phyloP scores from a whole-genome alignment of 2,329 filamentous ascomycete genomes.

The Cladosporium colombiae region DNA sequence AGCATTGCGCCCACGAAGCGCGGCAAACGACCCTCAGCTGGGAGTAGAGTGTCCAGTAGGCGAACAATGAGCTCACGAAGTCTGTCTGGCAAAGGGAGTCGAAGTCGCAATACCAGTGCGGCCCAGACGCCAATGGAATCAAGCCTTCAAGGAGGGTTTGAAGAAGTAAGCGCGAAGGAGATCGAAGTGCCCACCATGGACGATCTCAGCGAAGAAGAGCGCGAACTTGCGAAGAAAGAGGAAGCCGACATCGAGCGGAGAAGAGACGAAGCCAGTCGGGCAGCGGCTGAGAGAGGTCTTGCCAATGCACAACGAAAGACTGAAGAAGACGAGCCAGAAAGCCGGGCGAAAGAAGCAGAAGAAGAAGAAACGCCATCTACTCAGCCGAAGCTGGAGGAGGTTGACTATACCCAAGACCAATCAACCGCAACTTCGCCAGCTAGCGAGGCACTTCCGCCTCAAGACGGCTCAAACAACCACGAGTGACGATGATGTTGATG shows the following conservation, averaged over 20 bases:
- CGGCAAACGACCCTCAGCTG: slow-evolving; percentile 47
- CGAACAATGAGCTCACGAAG: slow-evolving; percentile 34
- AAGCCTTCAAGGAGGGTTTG: slow-evolving; percentile 3
- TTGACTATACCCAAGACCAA: neutral
- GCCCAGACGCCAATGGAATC: slow-evolving; percentile 23
- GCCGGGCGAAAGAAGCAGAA: neutral
- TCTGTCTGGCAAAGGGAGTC: slow-evolving; percentile 21
- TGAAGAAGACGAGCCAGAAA: neutral
- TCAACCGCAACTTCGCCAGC: neutral
- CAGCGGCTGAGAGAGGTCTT: slow-evolving; percentile 58
- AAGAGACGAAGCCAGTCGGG: slow-evolving; percentile 55
- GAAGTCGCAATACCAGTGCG: slow-evolving; percentile 24
- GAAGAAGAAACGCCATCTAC: neutral
- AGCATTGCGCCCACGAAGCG: slow-evolving; percentile 25
- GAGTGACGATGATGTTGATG: neutral
- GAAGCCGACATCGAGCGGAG: slow-evolving; percentile 57
- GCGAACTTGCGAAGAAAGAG: slow-evolving; percentile 54
- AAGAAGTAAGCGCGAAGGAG: slow-evolving; percentile 31
- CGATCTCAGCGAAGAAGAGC: slow-evolving; percentile 61
- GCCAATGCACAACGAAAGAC: slow-evolving; percentile 20
- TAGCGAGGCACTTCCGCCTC: neutral
- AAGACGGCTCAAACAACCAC: neutral
- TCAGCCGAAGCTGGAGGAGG: neutral
- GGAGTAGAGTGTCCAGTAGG: slow-evolving; percentile 23
- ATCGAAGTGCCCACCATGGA: slow-evolving; percentile 50